Evolutionary conservation across 306 rosid species (phyloP), one percentile per base, ranked within the genome.

Genomic region (Gynostemma pentaphyllum): DNA sequence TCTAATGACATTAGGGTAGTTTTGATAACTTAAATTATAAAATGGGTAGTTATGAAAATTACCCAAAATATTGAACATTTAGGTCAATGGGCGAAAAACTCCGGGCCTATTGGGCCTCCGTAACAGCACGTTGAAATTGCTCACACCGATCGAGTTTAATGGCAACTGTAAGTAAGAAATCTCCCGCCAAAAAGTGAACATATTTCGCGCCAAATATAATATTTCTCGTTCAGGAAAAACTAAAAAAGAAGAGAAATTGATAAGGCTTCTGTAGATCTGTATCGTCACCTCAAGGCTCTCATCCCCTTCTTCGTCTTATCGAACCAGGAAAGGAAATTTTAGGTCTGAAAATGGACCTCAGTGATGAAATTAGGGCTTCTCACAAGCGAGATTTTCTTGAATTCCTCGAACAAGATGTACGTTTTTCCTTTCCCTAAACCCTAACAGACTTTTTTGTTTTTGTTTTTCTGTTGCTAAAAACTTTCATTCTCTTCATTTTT

Each of bases 311-410:
- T n/a, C n/a, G n/a, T n/a, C n/a, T n/a, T n/a, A n/a, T n/a, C n/a
- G n/a, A n/a, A n/a, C n/a, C n/a, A 46, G 52, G 28, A 45, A 12
- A 45, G 42, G 54, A 45, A 45, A 45, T 27, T n/a, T 1, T 15
- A 18, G 37, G 42, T 23, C 21, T 34, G 66, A 9, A 61, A 73
- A 92, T 94, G 99, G 99, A 94, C 62, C 27, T 84, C 69, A 83
- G 84, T 79, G 99, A 94, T 46, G 99, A 88, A 73, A 81, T 82
- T 26, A 76, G 97, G 76, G 95, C 95, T 10, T 88, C 90, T 68
- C 90, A 94, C 90, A 83, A 83, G 81, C 95, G 99, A 51, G 99
- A 88, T 53, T 83, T 94, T 65, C 68, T 83, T 53, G 80, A 81
- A 48, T 94, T 94, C 81, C 72, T 94, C 36, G 99, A 94, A 45